These are phyloP conservation scores for Boletus tylopilopsis DNA, from an alignment of 768 basidiomycete genomes.

Conservation along the genomic window DNA sequence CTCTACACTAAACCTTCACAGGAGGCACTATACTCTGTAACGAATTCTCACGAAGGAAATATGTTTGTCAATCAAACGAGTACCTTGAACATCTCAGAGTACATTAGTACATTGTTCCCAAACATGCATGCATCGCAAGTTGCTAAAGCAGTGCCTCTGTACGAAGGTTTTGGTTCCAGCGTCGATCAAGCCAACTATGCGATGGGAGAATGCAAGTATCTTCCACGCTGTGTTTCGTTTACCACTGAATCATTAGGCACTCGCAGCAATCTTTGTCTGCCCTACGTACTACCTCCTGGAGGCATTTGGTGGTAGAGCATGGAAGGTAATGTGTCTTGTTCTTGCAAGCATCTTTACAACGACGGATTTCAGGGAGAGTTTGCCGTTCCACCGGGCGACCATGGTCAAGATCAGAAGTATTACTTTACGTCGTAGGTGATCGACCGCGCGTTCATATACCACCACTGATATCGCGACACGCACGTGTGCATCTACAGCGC, in stretches of 20 bases:
- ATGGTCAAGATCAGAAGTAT: conserved; percentile 1
- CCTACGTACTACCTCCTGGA: conserved; percentile 3
- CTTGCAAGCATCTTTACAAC: background rate
- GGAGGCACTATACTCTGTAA: conserved; percentile 5
- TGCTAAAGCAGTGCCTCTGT: background rate
- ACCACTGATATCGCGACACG: background rate
- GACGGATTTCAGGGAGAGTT: conserved; percentile 1
- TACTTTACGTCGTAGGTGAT: conserved; percentile 2
- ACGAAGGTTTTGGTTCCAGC: background rate
- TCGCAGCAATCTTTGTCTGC: conserved; percentile 5
- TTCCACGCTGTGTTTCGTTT: background rate
- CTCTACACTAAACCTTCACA: background rate
- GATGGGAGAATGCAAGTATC: conserved; percentile 2
- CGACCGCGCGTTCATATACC: background rate
- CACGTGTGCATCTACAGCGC: no score
- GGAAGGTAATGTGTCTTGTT: background rate
- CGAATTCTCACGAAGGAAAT: conserved; percentile 3
- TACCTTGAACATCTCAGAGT: background rate
- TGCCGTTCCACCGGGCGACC: conserved; percentile 2
- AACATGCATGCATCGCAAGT: background rate
- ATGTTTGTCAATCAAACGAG: background rate
- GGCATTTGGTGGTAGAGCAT: background rate
- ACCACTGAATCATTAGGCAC: background rate
- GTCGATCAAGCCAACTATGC: background rate
- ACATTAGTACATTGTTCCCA: conserved; percentile 1